These are phyloP conservation scores for Adansonia rubrostipa DNA, from an alignment of 441 rosid species.

Conservation along the genomic window DNA sequence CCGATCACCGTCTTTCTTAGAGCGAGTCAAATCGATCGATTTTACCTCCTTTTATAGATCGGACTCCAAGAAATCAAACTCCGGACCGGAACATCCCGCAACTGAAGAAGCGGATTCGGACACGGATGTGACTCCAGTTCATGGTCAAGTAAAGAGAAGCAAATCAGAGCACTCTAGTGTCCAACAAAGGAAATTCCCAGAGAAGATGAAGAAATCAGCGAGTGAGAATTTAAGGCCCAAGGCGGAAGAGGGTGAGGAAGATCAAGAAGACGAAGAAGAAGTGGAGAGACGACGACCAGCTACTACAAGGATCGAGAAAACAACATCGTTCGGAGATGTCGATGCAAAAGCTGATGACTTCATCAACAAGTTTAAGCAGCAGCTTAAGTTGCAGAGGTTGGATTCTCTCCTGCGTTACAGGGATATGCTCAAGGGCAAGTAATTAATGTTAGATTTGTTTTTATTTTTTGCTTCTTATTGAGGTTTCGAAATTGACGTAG, in stretches of 20 bases:
- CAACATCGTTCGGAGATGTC: constrained; percentile 50
- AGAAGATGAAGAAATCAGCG: constrained; percentile 67
- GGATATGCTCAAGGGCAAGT: constrained; percentile 51
- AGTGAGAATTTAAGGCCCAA: constrained; percentile 50
- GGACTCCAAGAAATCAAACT: constrained; percentile 30
- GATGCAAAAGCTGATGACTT: constrained; percentile 86
- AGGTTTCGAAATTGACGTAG: neutral
- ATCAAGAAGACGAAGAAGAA: constrained; percentile 43
- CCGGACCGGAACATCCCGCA: constrained; percentile 3
- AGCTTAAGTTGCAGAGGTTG: constrained; percentile 74
- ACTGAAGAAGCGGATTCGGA: constrained; percentile 21
- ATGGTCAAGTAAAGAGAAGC: constrained; percentile 40
- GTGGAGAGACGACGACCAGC: constrained; percentile 53
- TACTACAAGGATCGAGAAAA: constrained; percentile 48
- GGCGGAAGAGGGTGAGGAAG: constrained; percentile 26
- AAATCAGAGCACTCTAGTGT: constrained; percentile 36
- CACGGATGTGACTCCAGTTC: constrained; percentile 12
- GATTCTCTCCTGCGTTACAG: constrained; percentile 67
- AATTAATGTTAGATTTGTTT: neutral
- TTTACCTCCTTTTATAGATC: constrained; percentile 49
- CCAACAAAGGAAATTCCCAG: constrained; percentile 16
- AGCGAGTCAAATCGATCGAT: constrained; percentile 60
- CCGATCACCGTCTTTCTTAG: constrained; percentile 54
- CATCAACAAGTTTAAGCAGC: constrained; percentile 77
- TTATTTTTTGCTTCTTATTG: neutral